Percentiles rank a stretch among this genome's conserved stretches.
Conservation (phyloP, 1,139 yeast species). For the Candida buenavistaensis region DNA sequence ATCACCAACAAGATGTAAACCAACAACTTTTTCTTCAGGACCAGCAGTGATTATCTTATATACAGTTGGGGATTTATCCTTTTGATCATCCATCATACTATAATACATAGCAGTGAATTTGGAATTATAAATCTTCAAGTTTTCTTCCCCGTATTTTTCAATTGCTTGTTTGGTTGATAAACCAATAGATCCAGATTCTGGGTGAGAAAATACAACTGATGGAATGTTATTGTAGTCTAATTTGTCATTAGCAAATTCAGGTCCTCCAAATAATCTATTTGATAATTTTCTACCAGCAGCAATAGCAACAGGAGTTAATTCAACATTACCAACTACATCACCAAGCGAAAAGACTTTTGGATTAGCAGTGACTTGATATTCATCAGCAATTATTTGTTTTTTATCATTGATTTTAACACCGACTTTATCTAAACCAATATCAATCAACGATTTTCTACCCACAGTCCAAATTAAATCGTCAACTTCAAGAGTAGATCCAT, state of each 20-base stretch:
- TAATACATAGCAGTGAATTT: constrained; percentile 91
- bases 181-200: constrained; percentile 96
- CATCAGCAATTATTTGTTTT: constrained; percentile 73
- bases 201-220: constrained; percentile 91
- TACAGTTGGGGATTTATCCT: constrained; percentile 81
- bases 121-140: constrained; percentile 79
- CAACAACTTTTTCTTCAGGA: constrained; percentile 87
- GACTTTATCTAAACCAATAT: constrained; percentile 73
- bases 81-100: constrained; percentile 66
- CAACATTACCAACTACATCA: constrained; percentile 88
- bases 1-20: constrained; percentile 91
- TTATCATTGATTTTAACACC: constrained; percentile 64
- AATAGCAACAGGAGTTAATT: constrained; percentile 96
- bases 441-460: constrained; percentile 79
- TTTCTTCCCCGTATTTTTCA: constrained; percentile 74
- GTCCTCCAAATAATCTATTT: constrained; percentile 83
- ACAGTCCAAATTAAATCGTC: constrained; percentile 90
- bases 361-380: constrained; percentile 78
- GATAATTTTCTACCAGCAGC: constrained; percentile 96
- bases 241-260: constrained; percentile 66
- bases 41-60: constrained; percentile 84
- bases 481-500: constrained; percentile 61
- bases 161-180: constrained; percentile 76
- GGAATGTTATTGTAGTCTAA: constrained; percentile 87
- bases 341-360: constrained; percentile 82